Evolutionary conservation across 1,139 yeast genomes (phyloP).

Genomic region (Candida neerlandica): DNA sequence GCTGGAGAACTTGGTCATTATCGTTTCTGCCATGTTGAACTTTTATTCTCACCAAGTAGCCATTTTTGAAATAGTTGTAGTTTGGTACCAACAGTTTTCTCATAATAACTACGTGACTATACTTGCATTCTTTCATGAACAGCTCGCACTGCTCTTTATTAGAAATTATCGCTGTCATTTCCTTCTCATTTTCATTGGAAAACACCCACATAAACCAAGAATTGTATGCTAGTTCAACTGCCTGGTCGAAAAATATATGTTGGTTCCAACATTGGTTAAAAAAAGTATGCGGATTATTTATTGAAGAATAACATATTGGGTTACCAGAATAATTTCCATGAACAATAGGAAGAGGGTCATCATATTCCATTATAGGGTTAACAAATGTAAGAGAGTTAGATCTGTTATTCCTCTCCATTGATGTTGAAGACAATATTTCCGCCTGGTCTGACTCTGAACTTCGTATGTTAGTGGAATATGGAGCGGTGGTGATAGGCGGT

Average conservation of each 20-base stretch:
- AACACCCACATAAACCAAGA: slow-evolving; percentile 15
- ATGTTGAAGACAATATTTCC: slow-evolving; percentile 12
- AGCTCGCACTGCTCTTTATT: slow-evolving; percentile 10
- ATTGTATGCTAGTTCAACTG: slow-evolving; percentile 12
- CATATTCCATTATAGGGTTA: slow-evolving; percentile 6
- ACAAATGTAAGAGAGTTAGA: slow-evolving; percentile 3
- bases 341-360: slow-evolving; percentile 13
- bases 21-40: neutral
- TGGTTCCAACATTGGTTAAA: slow-evolving; percentile 4
- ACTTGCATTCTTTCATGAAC: slow-evolving; percentile 8
- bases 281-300: slow-evolving; percentile 8
- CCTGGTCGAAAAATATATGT: slow-evolving; percentile 6
- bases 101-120: slow-evolving; percentile 11
- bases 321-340: slow-evolving; percentile 15
- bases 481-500: neutral
- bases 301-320: slow-evolving; percentile 9
- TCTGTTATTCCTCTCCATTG: slow-evolving; percentile 3
- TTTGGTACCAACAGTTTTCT: slow-evolving; percentile 13
- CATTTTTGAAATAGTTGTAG: slow-evolving; percentile 12
- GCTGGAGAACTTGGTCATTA: neutral
- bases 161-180: slow-evolving; percentile 9
- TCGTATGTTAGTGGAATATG: neutral
- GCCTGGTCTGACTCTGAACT: slow-evolving; percentile 7
- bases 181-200: slow-evolving; percentile 8
- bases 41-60: slow-evolving; percentile 15